phyloP scores from a whole-genome alignment of 768 basidiomycete genomes.

The Galerina marginata region DNA sequence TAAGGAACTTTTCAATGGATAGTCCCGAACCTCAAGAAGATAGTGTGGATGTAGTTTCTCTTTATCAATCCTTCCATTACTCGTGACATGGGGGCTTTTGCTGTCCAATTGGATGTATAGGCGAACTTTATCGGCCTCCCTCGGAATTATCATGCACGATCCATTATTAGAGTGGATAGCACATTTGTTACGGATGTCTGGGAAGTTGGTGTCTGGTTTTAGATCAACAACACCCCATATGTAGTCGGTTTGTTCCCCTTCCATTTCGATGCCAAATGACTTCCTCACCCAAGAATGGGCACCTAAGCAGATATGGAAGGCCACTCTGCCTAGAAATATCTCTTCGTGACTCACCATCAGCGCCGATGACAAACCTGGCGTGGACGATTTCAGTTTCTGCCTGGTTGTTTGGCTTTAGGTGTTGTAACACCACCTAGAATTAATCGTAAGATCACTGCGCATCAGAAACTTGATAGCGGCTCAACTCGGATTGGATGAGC shows the following conservation, averaged over 20 bases:
- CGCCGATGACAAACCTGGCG: constrained; percentile 79
- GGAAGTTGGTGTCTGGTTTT: constrained; percentile 74
- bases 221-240: constrained; percentile 87
- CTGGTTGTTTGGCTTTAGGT: constrained; percentile 39
- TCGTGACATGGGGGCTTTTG: constrained; percentile 46
- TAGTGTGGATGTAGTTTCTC: constrained; percentile 51
- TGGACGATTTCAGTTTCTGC: constrained; percentile 58
- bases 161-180: constrained; percentile 74
- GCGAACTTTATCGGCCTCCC: constrained; percentile 70
- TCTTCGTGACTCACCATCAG: constrained; percentile 58
- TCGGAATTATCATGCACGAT: constrained; percentile 76
- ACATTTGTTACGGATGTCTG: constrained; percentile 70
- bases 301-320: constrained; percentile 42
- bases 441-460: background rate
- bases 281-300: constrained; percentile 88
- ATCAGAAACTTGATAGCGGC: background rate
- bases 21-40: constrained; percentile 53
- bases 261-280: constrained; percentile 65
- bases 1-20: background rate
- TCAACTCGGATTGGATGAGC: constrained; percentile 42
- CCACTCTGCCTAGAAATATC: background rate
- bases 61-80: constrained; percentile 59
- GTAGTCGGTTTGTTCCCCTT: constrained; percentile 78
- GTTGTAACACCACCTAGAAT: constrained; percentile 50
- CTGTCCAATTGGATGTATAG: constrained; percentile 73